These are phyloP conservation scores for Samsoniella hepiali DNA, from an alignment of 2,329 filamentous ascomycete genomes.

Conservation along the genomic window DNA sequence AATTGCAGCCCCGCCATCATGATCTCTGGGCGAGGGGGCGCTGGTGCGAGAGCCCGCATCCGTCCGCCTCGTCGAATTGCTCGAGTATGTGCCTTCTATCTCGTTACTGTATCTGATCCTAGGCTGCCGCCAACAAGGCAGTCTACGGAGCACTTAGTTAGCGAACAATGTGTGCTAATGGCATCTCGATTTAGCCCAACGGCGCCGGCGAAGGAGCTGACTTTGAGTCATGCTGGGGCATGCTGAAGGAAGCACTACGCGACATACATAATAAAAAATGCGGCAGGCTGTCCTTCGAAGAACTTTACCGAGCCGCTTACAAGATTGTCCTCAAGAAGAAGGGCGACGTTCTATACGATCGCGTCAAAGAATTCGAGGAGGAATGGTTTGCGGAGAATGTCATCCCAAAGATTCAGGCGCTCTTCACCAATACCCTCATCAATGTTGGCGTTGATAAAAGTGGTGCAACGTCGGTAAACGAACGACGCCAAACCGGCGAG, in stretches of 20 bases:
- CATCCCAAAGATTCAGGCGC: constrained; percentile 63
- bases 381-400: constrained; percentile 76
- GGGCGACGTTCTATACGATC: constrained; percentile 75
- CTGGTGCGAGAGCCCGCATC: constrained; percentile 38
- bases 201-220: constrained; percentile 60
- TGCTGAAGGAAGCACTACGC: constrained; percentile 69
- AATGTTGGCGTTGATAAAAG: constrained; percentile 56
- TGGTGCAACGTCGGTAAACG: constrained; percentile 64
- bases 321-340: constrained; percentile 89
- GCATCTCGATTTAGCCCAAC: constrained; percentile 28
- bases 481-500: constrained; percentile 77
- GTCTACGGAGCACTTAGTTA: not conserved
- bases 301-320: constrained; percentile 90
- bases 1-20: constrained; percentile 29
- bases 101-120: not conserved
- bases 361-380: constrained; percentile 76
- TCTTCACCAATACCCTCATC: constrained; percentile 68
- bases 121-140: not conserved
- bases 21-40: constrained; percentile 49
- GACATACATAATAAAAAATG: constrained; percentile 94
- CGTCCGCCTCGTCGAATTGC: constrained; percentile 42
- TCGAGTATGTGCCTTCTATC: constrained; percentile 34
- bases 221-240: constrained; percentile 82
- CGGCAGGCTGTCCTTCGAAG: constrained; percentile 86
- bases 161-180: constrained; percentile 14